These are phyloP conservation scores for Venturia carpophila DNA, from an alignment of 2,329 filamentous ascomycete genomes.

Conservation along the genomic window DNA sequence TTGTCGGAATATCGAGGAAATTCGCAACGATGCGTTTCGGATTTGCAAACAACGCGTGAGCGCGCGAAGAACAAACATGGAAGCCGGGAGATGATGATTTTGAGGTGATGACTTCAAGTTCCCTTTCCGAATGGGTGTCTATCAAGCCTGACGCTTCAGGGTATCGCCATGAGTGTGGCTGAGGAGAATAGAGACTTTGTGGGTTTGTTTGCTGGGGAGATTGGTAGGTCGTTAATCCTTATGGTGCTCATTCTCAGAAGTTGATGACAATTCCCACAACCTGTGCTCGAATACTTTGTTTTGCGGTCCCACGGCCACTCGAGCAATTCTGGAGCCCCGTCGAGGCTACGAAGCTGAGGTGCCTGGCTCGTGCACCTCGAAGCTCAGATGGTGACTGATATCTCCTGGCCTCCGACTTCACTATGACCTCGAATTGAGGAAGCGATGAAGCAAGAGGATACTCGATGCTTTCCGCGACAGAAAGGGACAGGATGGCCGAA, in stretches of 20 bases:
- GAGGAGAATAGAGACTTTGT: background rate
- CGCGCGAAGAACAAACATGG: background rate
- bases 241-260: background rate
- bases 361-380: too few relatives aligned
- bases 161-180: background rate
- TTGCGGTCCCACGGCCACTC: background rate
- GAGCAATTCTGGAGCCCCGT: background rate
- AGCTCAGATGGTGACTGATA: too few relatives aligned
- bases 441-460: background rate
- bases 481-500: too few relatives aligned
- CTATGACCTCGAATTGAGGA: too few relatives aligned
- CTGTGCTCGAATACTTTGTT: background rate
- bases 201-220: background rate
- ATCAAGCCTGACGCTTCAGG: background rate
- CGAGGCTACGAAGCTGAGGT: too few relatives aligned
- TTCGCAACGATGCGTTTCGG: background rate
- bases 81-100: background rate
- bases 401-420: too few relatives aligned
- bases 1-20: background rate
- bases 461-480: background rate
- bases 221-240: background rate
- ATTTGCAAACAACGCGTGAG: conserved; percentile 5
- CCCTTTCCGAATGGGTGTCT: background rate
- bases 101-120: background rate
- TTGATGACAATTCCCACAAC: background rate